Conservation (phyloP, 208 protist species). For the Zelonia costaricensis region DNA sequence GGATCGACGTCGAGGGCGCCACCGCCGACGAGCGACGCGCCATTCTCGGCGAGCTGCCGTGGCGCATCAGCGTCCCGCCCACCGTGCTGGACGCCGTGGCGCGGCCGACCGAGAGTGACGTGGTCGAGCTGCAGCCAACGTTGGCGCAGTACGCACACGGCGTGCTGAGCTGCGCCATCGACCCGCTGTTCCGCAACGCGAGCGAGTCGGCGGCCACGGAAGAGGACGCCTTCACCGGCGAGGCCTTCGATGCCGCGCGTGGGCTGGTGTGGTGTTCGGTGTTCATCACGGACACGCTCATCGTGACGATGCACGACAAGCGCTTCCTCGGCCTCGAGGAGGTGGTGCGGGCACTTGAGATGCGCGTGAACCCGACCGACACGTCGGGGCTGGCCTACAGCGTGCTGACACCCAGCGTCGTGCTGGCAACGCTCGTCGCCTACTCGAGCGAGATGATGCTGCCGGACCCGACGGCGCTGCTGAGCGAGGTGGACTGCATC, state of each 20-base stretch:
- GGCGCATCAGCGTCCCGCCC: conserved; percentile 34
- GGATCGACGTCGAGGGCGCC: conserved; percentile 57
- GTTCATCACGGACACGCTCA: conserved; percentile 41
- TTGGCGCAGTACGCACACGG: conserved; percentile 48
- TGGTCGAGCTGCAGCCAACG: conserved; percentile 63
- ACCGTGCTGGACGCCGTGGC: conserved; percentile 53
- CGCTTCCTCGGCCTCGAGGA: conserved; percentile 61
- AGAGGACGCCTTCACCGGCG: conserved; percentile 24
- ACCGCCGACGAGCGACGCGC: conserved; percentile 35
- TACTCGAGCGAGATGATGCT: conserved; percentile 72
- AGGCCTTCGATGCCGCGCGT: conserved; percentile 35
- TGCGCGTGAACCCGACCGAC: conserved; percentile 20
- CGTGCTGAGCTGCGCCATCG: conserved; percentile 51
- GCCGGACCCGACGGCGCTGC: conserved; percentile 64
- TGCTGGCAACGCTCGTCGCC: conserved; percentile 55
- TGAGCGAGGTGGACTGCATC: conserved; percentile 83
- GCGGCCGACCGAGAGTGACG: conserved; percentile 52
- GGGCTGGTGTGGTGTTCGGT: conserved; percentile 61
- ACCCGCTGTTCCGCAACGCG: conserved; percentile 22
- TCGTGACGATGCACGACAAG: conserved; percentile 68
- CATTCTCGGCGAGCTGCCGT: conserved; percentile 34
- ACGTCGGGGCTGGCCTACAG: conserved; percentile 2
- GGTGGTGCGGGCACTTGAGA: conserved; percentile 43
- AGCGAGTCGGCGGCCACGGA: conserved; percentile 9
- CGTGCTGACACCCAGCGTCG: conserved; percentile 24